Evolutionary conservation across 2,329 filamentous ascomycete species (phyloP).

Genomic region (Trichoderma guizhouense): DNA sequence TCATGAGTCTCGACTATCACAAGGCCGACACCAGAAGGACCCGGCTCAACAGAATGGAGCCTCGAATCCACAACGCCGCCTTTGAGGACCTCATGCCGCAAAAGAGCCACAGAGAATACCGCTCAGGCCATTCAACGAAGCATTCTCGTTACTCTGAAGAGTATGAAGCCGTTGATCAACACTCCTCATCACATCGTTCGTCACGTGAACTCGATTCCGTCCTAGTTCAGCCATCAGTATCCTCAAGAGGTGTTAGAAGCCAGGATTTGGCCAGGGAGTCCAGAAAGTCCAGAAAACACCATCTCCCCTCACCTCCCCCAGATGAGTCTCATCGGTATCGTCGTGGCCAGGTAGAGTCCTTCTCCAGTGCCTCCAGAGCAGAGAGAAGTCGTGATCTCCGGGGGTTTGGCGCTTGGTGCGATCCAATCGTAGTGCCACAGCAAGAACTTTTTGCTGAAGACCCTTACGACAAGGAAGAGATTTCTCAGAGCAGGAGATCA

Average conservation of each 20-base stretch:
- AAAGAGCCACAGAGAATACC: neutral
- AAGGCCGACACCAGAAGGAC: neutral
- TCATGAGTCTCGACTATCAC: neutral
- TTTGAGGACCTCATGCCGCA: neutral
- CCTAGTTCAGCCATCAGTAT: neutral
- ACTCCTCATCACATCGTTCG: constrained; percentile 1
- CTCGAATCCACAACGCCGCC: neutral
- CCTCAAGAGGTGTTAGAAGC: neutral
- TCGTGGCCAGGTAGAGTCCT: neutral
- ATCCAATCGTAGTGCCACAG: neutral
- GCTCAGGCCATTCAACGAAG: neutral
- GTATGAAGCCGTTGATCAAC: neutral
- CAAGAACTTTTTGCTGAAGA: neutral
- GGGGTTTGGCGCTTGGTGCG: constrained; percentile 18
- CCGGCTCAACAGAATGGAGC: neutral
- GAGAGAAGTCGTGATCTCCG: neutral
- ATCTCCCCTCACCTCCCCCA: constrained; percentile 11
- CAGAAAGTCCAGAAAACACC: neutral
- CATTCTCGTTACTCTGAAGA: constrained; percentile 6
- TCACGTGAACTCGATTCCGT: constrained; percentile 15
- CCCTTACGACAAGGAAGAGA: neutral
- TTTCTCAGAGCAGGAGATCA: neutral
- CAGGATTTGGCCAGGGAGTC: neutral
- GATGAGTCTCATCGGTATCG: neutral
- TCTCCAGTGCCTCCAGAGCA: neutral